phyloP scores from a whole-genome alignment of 169 alveolate genomes.

The Theileria sp. region DNA sequence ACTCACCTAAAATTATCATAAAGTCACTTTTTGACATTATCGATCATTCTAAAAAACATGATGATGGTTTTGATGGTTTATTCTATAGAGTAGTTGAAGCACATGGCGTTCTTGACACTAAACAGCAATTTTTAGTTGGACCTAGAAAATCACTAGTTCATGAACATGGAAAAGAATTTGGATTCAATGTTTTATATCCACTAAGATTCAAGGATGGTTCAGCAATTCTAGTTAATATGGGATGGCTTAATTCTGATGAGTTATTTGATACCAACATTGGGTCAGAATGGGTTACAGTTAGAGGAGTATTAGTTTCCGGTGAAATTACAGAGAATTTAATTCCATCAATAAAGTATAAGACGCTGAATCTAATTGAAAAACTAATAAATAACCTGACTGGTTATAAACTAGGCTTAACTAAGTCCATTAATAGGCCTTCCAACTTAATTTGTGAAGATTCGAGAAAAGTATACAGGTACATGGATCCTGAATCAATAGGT shows the following conservation, averaged over 20 bases:
- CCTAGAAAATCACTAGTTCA: slow-evolving; percentile 71
- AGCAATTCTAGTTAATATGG: slow-evolving; percentile 77
- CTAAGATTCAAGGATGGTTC: slow-evolving; percentile 79
- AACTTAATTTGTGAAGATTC: slow-evolving; percentile 44
- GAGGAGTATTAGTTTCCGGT: slow-evolving; percentile 81
- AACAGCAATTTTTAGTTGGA: slow-evolving; percentile 76
- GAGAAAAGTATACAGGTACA: slow-evolving; percentile 65
- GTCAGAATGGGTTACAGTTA: slow-evolving; percentile 80
- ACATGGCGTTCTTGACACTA: slow-evolving; percentile 81
- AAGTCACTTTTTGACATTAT: slow-evolving; percentile 16
- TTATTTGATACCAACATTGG: slow-evolving; percentile 8
- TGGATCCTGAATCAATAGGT: slow-evolving; percentile 72
- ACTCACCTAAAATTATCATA: slow-evolving; percentile 39
- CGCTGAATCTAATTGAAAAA: slow-evolving; percentile 26
- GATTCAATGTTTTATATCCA: slow-evolving; percentile 78
- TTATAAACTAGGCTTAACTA: not conserved
- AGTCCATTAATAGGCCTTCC: slow-evolving; percentile 36
- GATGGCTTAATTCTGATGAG: slow-evolving; percentile 72
- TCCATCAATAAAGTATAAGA: slow-evolving; percentile 43
- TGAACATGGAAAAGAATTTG: slow-evolving; percentile 59
- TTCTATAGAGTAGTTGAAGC: slow-evolving; percentile 65
- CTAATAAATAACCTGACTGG: not conserved
- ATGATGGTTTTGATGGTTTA: not conserved
- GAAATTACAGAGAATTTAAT: slow-evolving; percentile 69
- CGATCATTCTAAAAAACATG: not conserved